A percentile compares a stretch with the other conserved stretches of the same genome.
phyloP scores from a whole-genome alignment of 495 filamentous ascomycete species.

The Cercophora scortea region DNA sequence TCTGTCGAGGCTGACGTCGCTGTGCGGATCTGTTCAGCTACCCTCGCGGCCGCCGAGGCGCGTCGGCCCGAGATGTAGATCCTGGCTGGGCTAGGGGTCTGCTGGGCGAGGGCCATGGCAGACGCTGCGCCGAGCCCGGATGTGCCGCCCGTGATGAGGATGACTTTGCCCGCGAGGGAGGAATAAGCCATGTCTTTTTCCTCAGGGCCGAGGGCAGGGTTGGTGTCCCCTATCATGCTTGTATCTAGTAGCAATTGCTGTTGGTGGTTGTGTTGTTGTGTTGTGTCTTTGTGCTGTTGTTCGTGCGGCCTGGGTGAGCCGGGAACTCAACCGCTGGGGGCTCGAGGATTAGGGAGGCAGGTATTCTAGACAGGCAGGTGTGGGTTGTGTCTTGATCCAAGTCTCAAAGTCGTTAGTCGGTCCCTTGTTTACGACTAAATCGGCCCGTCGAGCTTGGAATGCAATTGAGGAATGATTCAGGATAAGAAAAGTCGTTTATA shows the following conservation, averaged over 20 bases:
- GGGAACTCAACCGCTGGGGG: no score
- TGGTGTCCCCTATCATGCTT: neutral
- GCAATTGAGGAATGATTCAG: no score
- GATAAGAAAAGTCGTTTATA: no score
- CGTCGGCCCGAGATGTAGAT: constrained; percentile 51
- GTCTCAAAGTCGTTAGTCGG: no score
- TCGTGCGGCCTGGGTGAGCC: no score
- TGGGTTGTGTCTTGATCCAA: no score
- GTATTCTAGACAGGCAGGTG: no score
- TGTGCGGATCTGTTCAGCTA: constrained; percentile 7
- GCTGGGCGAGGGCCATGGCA: constrained; percentile 52
- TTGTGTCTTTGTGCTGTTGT: no score
- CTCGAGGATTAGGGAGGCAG: no score
- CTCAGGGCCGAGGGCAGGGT: neutral
- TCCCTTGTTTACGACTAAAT: no score
- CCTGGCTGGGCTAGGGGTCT: constrained; percentile 24
- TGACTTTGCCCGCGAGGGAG: constrained; percentile 37
- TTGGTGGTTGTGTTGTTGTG: neutral
- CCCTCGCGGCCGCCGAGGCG: constrained; percentile 1
- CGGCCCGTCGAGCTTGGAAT: no score
- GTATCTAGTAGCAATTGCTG: neutral
- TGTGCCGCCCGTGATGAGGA: constrained; percentile 58
- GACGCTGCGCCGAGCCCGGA: constrained; percentile 52
- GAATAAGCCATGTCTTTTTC: no score
- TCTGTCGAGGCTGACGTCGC: neutral